These are phyloP conservation scores for Phytopythium montanum DNA, from an alignment of 352 stramenopile species.

Conservation along the genomic window DNA sequence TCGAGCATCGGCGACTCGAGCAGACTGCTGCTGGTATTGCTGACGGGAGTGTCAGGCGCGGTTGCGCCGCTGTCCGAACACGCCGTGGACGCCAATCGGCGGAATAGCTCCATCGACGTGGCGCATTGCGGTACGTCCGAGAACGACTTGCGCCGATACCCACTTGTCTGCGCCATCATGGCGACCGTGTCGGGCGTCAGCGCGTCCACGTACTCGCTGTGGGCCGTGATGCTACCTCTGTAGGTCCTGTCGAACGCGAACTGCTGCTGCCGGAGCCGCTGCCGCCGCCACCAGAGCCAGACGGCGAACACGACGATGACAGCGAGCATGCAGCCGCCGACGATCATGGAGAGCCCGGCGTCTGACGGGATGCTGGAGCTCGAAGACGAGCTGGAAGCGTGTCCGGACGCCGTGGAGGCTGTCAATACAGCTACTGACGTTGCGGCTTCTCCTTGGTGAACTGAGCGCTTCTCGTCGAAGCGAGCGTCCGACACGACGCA, in stretches of 20 bases:
- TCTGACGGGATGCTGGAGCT: conserved; percentile 1
- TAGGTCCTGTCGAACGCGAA: conserved; percentile 16
- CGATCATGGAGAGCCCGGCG: not conserved
- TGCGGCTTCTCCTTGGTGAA: not conserved
- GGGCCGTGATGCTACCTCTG: conserved; percentile 1
- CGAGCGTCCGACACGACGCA: conserved; percentile 13
- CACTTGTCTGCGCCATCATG: conserved; percentile 20
- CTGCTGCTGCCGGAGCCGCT: conserved; percentile 12
- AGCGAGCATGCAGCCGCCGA: conserved; percentile 12
- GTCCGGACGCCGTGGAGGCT: not conserved
- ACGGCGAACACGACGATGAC: conserved; percentile 13
- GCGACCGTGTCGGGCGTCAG: conserved; percentile 26
- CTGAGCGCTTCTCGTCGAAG: conserved; percentile 11
- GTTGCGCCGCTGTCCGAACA: conserved; percentile 1
- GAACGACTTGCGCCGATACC: conserved; percentile 18
- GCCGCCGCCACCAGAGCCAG: conserved; percentile 15
- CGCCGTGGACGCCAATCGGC: conserved; percentile 8
- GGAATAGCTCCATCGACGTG: conserved; percentile 25
- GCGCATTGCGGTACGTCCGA: conserved; percentile 22
- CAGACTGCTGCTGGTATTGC: conserved; percentile 16
- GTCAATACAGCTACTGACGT: no score
- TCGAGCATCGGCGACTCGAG: conserved; percentile 12
- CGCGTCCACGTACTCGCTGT: conserved; percentile 28
- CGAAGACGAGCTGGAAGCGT: not conserved
- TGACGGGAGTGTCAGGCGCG: conserved; percentile 5